phyloP scores from a whole-genome alignment of 2,329 filamentous ascomycete genomes.

The Lasiodiplodia sp. region DNA sequence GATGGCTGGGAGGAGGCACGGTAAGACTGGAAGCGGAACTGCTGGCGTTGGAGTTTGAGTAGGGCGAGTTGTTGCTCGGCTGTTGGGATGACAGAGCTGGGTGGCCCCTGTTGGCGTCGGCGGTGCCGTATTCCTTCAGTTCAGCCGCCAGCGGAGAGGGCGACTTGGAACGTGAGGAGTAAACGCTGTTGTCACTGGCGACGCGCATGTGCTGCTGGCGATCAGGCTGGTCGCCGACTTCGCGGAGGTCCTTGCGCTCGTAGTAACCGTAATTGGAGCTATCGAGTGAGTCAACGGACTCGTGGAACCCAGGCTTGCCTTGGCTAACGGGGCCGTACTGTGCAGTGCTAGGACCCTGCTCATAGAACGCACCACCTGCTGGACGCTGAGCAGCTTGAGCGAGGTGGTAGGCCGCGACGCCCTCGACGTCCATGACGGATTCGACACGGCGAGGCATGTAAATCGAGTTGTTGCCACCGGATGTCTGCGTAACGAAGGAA shows the following conservation, averaged over 20 bases:
- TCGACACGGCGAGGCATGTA: conserved; percentile 74
- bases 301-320: conserved; percentile 42
- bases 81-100: conserved; percentile 4
- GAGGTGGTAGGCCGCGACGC: conserved; percentile 75
- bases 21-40: conserved; percentile 12
- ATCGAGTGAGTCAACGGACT: conserved; percentile 46
- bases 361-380: conserved; percentile 53
- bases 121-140: conserved; percentile 15
- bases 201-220: conserved; percentile 37
- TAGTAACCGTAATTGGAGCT: conserved; percentile 41
- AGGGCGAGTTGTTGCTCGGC: conserved; percentile 7
- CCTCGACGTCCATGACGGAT: conserved; percentile 79
- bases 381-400: conserved; percentile 62
- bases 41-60: conserved; percentile 17
- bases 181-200: conserved; percentile 36
- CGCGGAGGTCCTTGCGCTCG: conserved; percentile 21
- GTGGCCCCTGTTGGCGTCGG: conserved; percentile 2
- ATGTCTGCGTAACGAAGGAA: conserved; percentile 67
- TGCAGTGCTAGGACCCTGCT: conserved; percentile 38
- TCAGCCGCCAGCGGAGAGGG: conserved; percentile 20
- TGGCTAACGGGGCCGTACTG: conserved; percentile 38
- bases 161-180: conserved; percentile 21
- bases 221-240: conserved; percentile 34
- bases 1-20: conserved; percentile 3
- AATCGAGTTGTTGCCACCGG: conserved; percentile 60